Evolutionary conservation across 2,329 filamentous ascomycete species (phyloP), one percentile per base, ranked within the genome.

Genomic region (Ophiostoma australiae): DNA sequence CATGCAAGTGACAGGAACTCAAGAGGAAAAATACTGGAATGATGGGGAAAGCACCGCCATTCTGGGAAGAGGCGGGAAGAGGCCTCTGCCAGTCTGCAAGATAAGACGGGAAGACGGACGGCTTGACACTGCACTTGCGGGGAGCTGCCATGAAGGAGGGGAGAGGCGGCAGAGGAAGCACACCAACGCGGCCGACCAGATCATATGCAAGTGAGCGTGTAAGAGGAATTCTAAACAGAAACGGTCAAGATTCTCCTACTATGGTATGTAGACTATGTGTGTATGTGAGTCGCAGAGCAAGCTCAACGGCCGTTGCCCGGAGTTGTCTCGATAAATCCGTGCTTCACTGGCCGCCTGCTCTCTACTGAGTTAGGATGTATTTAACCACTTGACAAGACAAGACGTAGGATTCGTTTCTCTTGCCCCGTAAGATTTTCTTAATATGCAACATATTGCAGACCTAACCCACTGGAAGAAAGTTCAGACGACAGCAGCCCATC

Each of bases 21-120:
- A 63, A 63, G 5, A 39, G 35, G 63, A 37, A 66, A 66, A 66
- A n/a, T 3, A 37, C 35, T 11, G 31, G 63, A 66, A 66, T 66
- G 63, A 37, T 37, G 63, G 63, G 63, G 63, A 66, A 39, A 66
- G 63, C 63, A 66, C 63, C 63, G 63, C n/a, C 63, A 37, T 66
- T 23, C 63, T 66, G 63, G 63, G 63, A 66, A 66, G 63, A 31
- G 33, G 33, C 31, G 63, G 63, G 63, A 66, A 66, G 63, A 31
- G 17, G 44, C 44, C 44, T n/a, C 44, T 20, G 44, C 17, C 44
- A 48, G 17, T 39, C 58, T 63, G 23, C 58, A 63, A 33, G 58
- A 63, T 63, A 35, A 63, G 58, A 63, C 58, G 58, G 58, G 15
- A 20, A n/a, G 48, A 52, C 17, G 52, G 52, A 11, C n/a, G 17